These are phyloP conservation scores for Hypsizygus marmoreus DNA, from an alignment of 768 basidiomycete genomes.

Conservation along the genomic window DNA sequence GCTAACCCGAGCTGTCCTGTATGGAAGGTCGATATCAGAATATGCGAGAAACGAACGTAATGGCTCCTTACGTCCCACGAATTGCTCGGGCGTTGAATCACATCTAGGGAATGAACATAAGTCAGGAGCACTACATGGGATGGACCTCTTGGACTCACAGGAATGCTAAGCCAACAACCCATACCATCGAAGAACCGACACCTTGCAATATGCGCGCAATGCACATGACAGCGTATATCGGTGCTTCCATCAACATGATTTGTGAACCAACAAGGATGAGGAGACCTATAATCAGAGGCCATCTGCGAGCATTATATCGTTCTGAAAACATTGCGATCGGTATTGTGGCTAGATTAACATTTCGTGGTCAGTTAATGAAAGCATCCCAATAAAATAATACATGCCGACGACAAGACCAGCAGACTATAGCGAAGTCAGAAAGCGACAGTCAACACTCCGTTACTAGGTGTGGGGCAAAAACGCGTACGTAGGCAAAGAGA, in stretches of 20 bases:
- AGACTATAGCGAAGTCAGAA: no score
- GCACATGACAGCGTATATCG: constrained; percentile 56
- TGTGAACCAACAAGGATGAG: constrained; percentile 53
- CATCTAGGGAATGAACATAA: constrained; percentile 38
- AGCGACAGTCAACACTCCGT: no score
- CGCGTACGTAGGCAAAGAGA: constrained; percentile 56
- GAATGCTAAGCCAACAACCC: constrained; percentile 63
- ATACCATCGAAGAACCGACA: constrained; percentile 59
- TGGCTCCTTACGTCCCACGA: constrained; percentile 47
- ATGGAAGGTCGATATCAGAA: neutral
- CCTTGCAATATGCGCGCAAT: constrained; percentile 63
- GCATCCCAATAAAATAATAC: constrained; percentile 16
- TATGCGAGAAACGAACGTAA: neutral
- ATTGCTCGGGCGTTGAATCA: constrained; percentile 51
- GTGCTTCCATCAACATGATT: constrained; percentile 64
- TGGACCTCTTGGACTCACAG: constrained; percentile 35
- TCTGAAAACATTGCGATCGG: constrained; percentile 61
- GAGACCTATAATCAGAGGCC: constrained; percentile 53
- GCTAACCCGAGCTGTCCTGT: constrained; percentile 62
- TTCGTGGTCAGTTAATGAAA: neutral
- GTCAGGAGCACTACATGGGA: neutral
- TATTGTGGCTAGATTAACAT: constrained; percentile 44
- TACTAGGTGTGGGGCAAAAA: neutral
- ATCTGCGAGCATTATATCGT: constrained; percentile 43
- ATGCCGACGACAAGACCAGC: constrained; percentile 56